phyloP scores from a whole-genome alignment of 768 basidiomycete species.

The Cystobasidium onofrii region DNA sequence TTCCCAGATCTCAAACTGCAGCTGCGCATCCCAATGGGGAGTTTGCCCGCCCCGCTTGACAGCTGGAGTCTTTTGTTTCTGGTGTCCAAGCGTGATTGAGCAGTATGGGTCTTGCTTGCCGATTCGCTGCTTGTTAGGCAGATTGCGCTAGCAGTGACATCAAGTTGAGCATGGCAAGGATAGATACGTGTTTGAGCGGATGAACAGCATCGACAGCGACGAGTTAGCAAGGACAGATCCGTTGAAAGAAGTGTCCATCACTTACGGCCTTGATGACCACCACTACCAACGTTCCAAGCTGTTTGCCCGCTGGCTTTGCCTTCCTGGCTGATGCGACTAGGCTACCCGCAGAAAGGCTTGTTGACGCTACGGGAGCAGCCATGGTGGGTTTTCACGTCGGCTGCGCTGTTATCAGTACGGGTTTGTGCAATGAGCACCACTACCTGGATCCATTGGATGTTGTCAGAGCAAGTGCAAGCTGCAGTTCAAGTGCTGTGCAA shows the following conservation, averaged over 20 bases:
- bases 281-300: slow-evolving; percentile 72
- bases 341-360: not conserved
- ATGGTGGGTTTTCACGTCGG: not conserved
- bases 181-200: slow-evolving; percentile 34
- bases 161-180: not conserved
- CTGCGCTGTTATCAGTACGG: too few species aligned
- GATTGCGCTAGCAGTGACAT: slow-evolving; percentile 33
- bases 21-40: slow-evolving; percentile 84
- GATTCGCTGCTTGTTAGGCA: slow-evolving; percentile 51
- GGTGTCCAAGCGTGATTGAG: slow-evolving; percentile 57
- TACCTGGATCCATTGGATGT: too few species aligned
- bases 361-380: not conserved
- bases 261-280: slow-evolving; percentile 82
- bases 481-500: too few species aligned
- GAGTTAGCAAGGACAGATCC: slow-evolving; percentile 31
- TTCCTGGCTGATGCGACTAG: not conserved
- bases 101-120: slow-evolving; percentile 81
- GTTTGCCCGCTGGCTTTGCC: not conserved
- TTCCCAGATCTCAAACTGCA: slow-evolving; percentile 68
- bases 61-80: slow-evolving; percentile 60
- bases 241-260: slow-evolving; percentile 38
- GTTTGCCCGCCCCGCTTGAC: slow-evolving; percentile 84
- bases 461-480: too few species aligned
- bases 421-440: too few species aligned
- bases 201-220: not conserved